Conservation (phyloP, 2,329 filamentous ascomycete genomes). For the Exophiala dermatitidis region DNA sequence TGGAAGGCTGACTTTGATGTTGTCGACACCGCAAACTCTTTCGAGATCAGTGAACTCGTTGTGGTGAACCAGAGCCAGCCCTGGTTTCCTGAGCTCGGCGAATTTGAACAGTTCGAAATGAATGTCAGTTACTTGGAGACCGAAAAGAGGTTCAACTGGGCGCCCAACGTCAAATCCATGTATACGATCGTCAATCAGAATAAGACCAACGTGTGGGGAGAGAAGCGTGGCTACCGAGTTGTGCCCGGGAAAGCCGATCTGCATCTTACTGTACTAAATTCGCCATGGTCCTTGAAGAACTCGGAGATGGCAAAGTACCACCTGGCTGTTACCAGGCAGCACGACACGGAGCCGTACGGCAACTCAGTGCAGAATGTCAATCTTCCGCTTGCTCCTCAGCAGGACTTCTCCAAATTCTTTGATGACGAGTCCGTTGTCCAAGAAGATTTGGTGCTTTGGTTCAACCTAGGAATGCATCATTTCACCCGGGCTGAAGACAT, state of each 20-base stretch:
- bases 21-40: slow-evolving; percentile 30
- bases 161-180: slow-evolving; percentile 34
- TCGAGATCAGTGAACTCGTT: slow-evolving; percentile 38
- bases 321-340: slow-evolving; percentile 15
- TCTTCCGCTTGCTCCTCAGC: slow-evolving; percentile 9
- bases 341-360: slow-evolving; percentile 16
- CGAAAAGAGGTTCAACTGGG: slow-evolving; percentile 32
- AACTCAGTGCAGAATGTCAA: slow-evolving; percentile 11
- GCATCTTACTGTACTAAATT: slow-evolving; percentile 20
- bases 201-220: slow-evolving; percentile 35
- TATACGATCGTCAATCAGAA: slow-evolving; percentile 36
- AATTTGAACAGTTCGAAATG: slow-evolving; percentile 38
- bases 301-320: slow-evolving; percentile 18
- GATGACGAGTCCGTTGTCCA: slow-evolving; percentile 13
- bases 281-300: slow-evolving; percentile 16
- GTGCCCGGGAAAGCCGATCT: slow-evolving; percentile 32
- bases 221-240: slow-evolving; percentile 37
- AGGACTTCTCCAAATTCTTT: slow-evolving; percentile 18
- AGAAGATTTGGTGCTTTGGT: slow-evolving; percentile 41
- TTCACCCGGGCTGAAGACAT: slow-evolving; percentile 39
- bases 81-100: slow-evolving; percentile 23
- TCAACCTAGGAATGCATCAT: slow-evolving; percentile 49
- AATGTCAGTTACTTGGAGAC: slow-evolving; percentile 39
- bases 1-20: slow-evolving; percentile 36
- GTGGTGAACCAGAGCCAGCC: slow-evolving; percentile 28